phyloP scores from a whole-genome alignment of 2,329 filamentous ascomycete genomes.

The Epichloe aotearoae region DNA sequence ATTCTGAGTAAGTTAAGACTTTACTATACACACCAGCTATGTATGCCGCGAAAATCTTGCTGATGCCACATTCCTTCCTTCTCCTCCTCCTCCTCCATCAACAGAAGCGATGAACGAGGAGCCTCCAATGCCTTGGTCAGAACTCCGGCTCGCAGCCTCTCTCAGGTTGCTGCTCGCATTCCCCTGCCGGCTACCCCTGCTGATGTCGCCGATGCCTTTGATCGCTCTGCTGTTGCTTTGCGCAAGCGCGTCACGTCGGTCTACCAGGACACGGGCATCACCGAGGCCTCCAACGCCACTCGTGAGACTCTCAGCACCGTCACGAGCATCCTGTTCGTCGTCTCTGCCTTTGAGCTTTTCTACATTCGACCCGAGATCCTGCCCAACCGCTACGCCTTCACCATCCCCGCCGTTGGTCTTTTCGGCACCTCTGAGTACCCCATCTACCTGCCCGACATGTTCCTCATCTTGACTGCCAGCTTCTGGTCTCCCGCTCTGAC shows the following conservation, averaged over 20 bases:
- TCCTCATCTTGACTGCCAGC: slow-evolving; percentile 56
- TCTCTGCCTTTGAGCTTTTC: slow-evolving; percentile 56
- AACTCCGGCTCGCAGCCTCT: slow-evolving; percentile 38
- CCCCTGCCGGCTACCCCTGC: slow-evolving; percentile 71
- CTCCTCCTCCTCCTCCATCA: neutral
- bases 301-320: slow-evolving; percentile 63
- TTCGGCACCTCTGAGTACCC: slow-evolving; percentile 44
- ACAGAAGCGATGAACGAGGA: slow-evolving; percentile 20
- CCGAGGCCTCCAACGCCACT: slow-evolving; percentile 49
- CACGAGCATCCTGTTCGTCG: slow-evolving; percentile 53
- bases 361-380: slow-evolving; percentile 59
- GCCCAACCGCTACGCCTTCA: slow-evolving; percentile 58
- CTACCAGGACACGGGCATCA: slow-evolving; percentile 53
- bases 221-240: slow-evolving; percentile 53
- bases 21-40: neutral
- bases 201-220: slow-evolving; percentile 62
- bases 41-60: neutral
- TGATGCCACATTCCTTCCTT: neutral
- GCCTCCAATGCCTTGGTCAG: slow-evolving; percentile 32
- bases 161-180: slow-evolving; percentile 44
- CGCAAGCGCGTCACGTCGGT: slow-evolving; percentile 51
- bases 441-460: slow-evolving; percentile 67
- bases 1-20: slow-evolving; percentile 28
- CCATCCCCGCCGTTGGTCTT: slow-evolving; percentile 47
- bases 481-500: slow-evolving; percentile 78